Evolutionary conservation across 768 basidiomycete genomes (phyloP), one percentile per base, ranked within the genome.

Genomic region (Harrya chromipes): DNA sequence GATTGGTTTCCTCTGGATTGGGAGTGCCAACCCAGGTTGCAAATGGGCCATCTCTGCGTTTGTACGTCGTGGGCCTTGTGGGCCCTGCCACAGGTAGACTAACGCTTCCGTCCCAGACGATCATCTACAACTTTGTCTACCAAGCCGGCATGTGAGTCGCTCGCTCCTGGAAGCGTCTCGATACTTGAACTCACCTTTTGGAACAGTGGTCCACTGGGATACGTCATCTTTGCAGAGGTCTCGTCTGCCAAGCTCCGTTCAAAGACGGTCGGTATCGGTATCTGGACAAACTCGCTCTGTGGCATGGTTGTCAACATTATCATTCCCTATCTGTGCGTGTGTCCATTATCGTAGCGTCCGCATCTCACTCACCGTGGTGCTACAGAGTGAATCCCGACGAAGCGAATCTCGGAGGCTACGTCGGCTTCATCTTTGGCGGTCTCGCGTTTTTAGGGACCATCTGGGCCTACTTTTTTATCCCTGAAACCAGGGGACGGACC

Each of bases 121-220:
- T 65, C 41, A 52, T 67, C 38, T 67, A 65, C 46, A 67, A 65
- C 46, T 67, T 65, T 46, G 54, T 62, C 16, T 67, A 58, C 44
- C 62, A 67, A 51, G 36, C 27, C 19, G 47, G 51, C 50, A 65
- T 65, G 65, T 67, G 14, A 46, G 65, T 24, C 2, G 2, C 1
- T 27, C 21, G 6, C 1, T 10, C 6, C n/a, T 4, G 8, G 13
- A 31, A 17, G 14, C 14, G 21, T 6, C 3, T 44, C 33, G 23
- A 6, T 10, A 29, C 2, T 49, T 14, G 41, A 40, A 34, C 13
- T 12, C 24, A 26, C 40, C 6, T 26, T n/a, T 19, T 20, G n/a
- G 19, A 5, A 31, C 49, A 65, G 64, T 7, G 65, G 65, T 1
- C 64, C 64, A 12, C 35, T 67, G 6, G 63, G 49, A 20, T 67